Conservation (phyloP, 192 early-diverging fungal species). For the Haplosporangium gracile region DNA sequence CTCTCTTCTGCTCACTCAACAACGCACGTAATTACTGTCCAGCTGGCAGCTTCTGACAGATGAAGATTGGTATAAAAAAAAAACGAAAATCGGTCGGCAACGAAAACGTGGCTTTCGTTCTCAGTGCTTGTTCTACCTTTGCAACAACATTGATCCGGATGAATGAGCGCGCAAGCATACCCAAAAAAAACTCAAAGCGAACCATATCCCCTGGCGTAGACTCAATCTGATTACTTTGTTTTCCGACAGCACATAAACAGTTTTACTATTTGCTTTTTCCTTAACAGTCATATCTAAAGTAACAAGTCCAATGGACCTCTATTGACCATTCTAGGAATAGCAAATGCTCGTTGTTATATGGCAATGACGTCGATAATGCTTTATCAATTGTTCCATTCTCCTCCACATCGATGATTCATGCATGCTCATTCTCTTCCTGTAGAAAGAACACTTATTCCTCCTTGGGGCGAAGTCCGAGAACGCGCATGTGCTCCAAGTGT, state of each 20-base stretch:
- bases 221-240: neutral
- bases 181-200: neutral
- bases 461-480: constrained; percentile 57
- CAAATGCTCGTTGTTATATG: neutral
- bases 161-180: too few relatives aligned
- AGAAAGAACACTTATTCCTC: constrained; percentile 8
- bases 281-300: neutral
- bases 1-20: neutral
- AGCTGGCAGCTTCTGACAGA: neutral
- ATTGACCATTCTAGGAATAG: constrained; percentile 7
- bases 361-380: too few relatives aligned
- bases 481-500: constrained; percentile 60
- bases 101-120: neutral
- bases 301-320: neutral
- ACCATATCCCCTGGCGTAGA: neutral
- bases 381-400: neutral
- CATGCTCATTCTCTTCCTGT: neutral
- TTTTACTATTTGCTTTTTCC: neutral
- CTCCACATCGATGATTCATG: neutral
- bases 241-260: neutral
- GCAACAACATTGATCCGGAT: neutral
- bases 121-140: neutral
- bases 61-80: neutral
- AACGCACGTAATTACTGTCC: neutral
- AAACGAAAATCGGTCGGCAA: neutral